A percentile compares a stretch with the other conserved stretches of the same genome.
Evolutionary conservation across 306 rosid genomes (phyloP).

Genomic region (Inga leiocalycina): DNA sequence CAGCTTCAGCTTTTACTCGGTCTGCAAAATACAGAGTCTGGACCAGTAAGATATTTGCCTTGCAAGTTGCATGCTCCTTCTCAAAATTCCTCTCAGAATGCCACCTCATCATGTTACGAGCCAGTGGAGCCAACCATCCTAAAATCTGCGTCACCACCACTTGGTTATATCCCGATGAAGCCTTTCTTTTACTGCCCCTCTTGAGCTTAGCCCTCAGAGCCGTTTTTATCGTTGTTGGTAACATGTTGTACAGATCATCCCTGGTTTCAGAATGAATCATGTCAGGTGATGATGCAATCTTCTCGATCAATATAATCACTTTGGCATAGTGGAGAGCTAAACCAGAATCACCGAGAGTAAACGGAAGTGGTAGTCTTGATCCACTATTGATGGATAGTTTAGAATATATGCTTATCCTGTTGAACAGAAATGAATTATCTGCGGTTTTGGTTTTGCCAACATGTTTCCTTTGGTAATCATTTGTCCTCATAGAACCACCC

Average conservation of each 20-base stretch:
- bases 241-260: conserved; percentile 59
- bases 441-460: conserved; percentile 9
- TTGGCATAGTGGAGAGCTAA: conserved; percentile 80
- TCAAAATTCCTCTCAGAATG: conserved; percentile 72
- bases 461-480: conserved; percentile 29
- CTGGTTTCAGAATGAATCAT: conserved; percentile 52
- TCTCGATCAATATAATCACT: conserved; percentile 64
- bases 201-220: conserved; percentile 61
- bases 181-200: conserved; percentile 42
- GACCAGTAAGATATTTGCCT: conserved; percentile 58
- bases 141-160: conserved; percentile 44
- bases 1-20: conserved; percentile 72
- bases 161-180: conserved; percentile 17
- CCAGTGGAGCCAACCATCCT: conserved; percentile 83
- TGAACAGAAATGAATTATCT: conserved; percentile 32
- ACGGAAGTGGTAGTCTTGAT: conserved; percentile 47
- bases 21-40: conserved; percentile 82
- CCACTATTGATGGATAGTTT: conserved; percentile 47
- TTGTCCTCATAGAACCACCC: conserved; percentile 51
- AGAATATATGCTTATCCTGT: conserved; percentile 46
- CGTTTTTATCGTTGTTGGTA: conserved; percentile 57
- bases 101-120: conserved; percentile 79
- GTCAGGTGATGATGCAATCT: conserved; percentile 54
- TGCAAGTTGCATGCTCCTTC: conserved; percentile 49
- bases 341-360: conserved; percentile 72